Percentiles rank a stretch among this genome's conserved stretches.
Conservation (phyloP, 306 rosid species). For the Mimosa pudica region DNA sequence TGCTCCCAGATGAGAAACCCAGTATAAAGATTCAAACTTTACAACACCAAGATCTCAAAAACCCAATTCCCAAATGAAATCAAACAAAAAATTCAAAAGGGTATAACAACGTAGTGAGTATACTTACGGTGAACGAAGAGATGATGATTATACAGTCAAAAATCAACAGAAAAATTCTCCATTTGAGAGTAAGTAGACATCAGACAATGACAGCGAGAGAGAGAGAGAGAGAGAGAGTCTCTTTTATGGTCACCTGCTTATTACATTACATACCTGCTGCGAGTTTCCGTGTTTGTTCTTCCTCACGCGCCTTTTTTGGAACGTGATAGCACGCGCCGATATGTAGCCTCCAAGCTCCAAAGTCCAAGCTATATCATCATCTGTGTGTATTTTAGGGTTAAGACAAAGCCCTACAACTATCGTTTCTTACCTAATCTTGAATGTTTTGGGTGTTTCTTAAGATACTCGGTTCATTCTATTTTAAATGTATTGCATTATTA, state of each 20-base stretch:
- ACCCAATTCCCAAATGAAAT: slow-evolving; percentile 6
- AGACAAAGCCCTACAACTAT: neutral
- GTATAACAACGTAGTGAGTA: slow-evolving; percentile 23
- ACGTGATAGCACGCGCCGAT: slow-evolving; percentile 30
- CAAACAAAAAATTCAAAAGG: slow-evolving; percentile 9
- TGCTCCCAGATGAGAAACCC: slow-evolving; percentile 25
- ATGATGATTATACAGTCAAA: slow-evolving; percentile 21
- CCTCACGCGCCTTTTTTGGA: slow-evolving; percentile 33
- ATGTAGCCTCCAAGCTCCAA: neutral
- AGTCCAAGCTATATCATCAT: neutral
- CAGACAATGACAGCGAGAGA: slow-evolving; percentile 13
- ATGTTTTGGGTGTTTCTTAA: too few relatives aligned
- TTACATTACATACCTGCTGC: slow-evolving; percentile 38
- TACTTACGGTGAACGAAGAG: slow-evolving; percentile 51
- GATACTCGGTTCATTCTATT: too few relatives aligned
- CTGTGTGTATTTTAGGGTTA: neutral
- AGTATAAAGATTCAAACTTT: slow-evolving; percentile 19
- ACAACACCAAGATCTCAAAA: slow-evolving; percentile 49
- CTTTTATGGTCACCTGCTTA: slow-evolving; percentile 17
- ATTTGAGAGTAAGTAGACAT: slow-evolving; percentile 46
- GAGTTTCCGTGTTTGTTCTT: slow-evolving; percentile 34
- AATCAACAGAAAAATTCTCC: slow-evolving; percentile 48
- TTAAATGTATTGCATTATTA: too few relatives aligned
- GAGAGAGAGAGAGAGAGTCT: slow-evolving; percentile 17
- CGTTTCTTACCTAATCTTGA: too few relatives aligned